A percentile compares a stretch with the other conserved stretches of the same genome.
These are phyloP conservation scores for Abrus pulchellus DNA, from an alignment of 306 rosid genomes.

Conservation along the genomic window DNA sequence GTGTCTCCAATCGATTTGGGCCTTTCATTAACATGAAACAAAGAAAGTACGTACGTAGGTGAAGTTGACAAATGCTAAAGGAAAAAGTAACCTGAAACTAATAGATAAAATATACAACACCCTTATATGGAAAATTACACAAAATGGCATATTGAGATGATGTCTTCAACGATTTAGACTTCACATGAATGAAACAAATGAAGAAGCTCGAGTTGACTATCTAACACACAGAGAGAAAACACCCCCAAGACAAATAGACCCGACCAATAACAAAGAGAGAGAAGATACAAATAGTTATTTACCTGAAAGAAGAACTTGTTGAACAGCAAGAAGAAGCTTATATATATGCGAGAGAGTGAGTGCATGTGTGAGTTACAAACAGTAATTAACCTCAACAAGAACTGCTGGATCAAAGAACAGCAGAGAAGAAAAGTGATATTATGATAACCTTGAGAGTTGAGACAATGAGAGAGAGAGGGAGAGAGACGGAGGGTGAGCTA, in stretches of 20 bases:
- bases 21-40: not conserved
- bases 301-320: constrained; percentile 26
- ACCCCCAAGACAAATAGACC: not conserved
- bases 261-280: not conserved
- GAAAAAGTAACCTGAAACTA: constrained; percentile 18
- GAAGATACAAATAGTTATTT: constrained; percentile 1
- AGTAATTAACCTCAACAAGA: not conserved
- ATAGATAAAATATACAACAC: not conserved
- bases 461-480: constrained; percentile 15
- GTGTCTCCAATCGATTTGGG: not conserved
- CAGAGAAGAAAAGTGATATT: not conserved
- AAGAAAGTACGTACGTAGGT: not conserved
- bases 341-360: not conserved
- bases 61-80: not conserved
- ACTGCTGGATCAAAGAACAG: constrained; percentile 1
- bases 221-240: not conserved
- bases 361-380: not conserved
- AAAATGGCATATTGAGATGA: not conserved
- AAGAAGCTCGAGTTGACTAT: constrained; percentile 4
- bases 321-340: not conserved
- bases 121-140: no score
- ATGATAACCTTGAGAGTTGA: not conserved
- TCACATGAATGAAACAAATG: constrained; percentile 14
- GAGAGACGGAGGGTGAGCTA: not conserved
- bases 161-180: constrained; percentile 12